Conservation (phyloP, 2,329 filamentous ascomycete genomes). For the Sphaceloma murrayae region DNA sequence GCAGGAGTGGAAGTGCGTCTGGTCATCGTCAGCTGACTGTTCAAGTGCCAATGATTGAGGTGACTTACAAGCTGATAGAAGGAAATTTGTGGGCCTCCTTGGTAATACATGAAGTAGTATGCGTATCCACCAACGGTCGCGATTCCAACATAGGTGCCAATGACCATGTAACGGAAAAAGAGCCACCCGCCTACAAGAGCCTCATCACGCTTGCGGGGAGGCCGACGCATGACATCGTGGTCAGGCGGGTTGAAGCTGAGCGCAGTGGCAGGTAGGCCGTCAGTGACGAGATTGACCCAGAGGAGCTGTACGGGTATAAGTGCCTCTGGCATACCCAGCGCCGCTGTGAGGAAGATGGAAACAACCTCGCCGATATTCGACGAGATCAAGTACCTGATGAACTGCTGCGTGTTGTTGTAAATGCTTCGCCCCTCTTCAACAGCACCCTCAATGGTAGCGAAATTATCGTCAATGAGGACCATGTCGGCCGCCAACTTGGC, state of each 20-base stretch:
- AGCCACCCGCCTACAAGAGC: constrained; percentile 88
- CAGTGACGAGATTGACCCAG: constrained; percentile 97
- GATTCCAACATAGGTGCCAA: constrained; percentile 87
- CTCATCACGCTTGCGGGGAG: constrained; percentile 86
- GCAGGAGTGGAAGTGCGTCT: constrained; percentile 88
- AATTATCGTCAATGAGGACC: constrained; percentile 98
- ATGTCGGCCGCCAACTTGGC: constrained; percentile 95
- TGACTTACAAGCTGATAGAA: constrained; percentile 67
- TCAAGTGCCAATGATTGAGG: background rate
- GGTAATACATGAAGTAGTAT: constrained; percentile 99
- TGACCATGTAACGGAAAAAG: constrained; percentile 94
- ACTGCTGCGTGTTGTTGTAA: constrained; percentile 99
- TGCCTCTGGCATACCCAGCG: constrained; percentile 93
- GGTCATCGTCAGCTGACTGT: constrained; percentile 1
- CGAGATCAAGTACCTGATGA: constrained; percentile 97
- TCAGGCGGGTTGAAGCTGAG: constrained; percentile 98
- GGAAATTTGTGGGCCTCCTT: constrained; percentile 77
- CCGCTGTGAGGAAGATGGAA: constrained; percentile 95
- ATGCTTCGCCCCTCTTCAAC: constrained; percentile 96
- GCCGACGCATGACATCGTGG: constrained; percentile 91
- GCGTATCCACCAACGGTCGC: constrained; percentile 95
- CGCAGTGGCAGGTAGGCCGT: constrained; percentile 90
- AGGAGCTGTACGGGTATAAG: constrained; percentile 93
- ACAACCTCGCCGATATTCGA: constrained; percentile 99
- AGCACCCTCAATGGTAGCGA: constrained; percentile 90